Evolutionary conservation across 768 basidiomycete genomes (phyloP), one percentile per base, ranked within the genome.

Genomic region (Tremella yokohamensis): DNA sequence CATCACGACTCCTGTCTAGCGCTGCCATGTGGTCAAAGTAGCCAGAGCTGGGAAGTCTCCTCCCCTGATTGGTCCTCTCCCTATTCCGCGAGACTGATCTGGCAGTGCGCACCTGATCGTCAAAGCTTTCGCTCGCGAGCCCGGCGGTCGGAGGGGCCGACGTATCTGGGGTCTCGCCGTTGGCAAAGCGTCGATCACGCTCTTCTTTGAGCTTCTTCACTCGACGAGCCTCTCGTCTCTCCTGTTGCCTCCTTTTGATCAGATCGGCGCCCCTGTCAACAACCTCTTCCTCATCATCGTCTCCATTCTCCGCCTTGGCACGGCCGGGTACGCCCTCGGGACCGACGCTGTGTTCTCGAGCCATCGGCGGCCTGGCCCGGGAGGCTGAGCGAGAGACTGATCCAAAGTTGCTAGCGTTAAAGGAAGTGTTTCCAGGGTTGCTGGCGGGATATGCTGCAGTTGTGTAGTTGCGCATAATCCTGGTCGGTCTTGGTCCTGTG

Each of bases 251-350:
- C 45, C 72, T 60, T 50, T 74, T 60, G 49, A 80, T 76, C n/a
- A 80, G 76, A 55, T 75, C 75, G 40, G 77, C 78, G 2, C 79
- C 79, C 19, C 79, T 60, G 62, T 80, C 79, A 18, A 63, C 59
- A 3, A 66, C 64, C 40, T 62, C 54, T 20, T 75, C 70, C 52
- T 76, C 79, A 49, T 79, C 78, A 12, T 70, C 74, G 4, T 34
- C 29, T 34, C 29, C 29, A 22, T 62, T 61, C 19, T 61, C 40
- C 1, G 29, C 51, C 37, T 51, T 45, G n/a, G 29, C 56, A n/a
- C 52, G 39, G 2, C 48, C 51, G 0, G 49, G 13, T n/a, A 51
- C 18, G 15, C 40, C 49, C 39, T n/a, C 57, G 26, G 50, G 54
- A 22, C 20, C 53, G 52, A 47, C 40, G 22, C 51, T 52, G 25